Conservation (phyloP, 2,329 filamentous ascomycete genomes). For the Lithohypha guttulata region DNA sequence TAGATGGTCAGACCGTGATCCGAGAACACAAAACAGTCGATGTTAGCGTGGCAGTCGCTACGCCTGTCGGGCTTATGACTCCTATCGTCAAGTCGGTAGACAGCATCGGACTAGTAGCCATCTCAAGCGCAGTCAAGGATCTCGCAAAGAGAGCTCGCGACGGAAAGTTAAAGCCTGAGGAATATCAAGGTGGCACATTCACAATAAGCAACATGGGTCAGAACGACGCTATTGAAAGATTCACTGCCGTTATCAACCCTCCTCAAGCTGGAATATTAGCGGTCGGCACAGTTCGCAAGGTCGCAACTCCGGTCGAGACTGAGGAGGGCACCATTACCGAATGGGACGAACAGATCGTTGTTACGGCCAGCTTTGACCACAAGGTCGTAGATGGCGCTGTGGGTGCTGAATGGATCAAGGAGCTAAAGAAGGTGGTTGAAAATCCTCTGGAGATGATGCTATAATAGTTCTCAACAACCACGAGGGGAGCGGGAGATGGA, state of each 20-base stretch:
- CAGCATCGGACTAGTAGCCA: constrained; percentile 72
- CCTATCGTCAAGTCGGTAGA: constrained; percentile 90
- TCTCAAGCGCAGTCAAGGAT: constrained; percentile 86
- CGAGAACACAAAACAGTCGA: constrained; percentile 89
- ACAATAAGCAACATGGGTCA: constrained; percentile 99
- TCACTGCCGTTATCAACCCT: constrained; percentile 98
- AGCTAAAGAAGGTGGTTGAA: constrained; percentile 95
- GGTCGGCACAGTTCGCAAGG: constrained; percentile 90
- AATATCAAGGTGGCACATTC: constrained; percentile 98
- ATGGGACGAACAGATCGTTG: constrained; percentile 94
- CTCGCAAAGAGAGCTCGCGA: constrained; percentile 93
- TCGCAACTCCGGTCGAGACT: constrained; percentile 72
- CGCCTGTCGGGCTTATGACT: constrained; percentile 87
- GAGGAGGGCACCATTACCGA: constrained; percentile 73
- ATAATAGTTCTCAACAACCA: constrained; percentile 38
- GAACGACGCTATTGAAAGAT: constrained; percentile 91
- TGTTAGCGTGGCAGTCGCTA: constrained; percentile 90
- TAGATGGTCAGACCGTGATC: constrained; percentile 66
- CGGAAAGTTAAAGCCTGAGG: constrained; percentile 97
- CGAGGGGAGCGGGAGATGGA: neutral
- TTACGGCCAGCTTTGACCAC: constrained; percentile 96
- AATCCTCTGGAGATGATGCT: constrained; percentile 92
- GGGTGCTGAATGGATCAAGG: constrained; percentile 90
- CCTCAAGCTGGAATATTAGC: constrained; percentile 93
- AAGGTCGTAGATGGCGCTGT: constrained; percentile 96